Percentiles rank a stretch among this genome's conserved stretches.
Evolutionary conservation across 495 filamentous ascomycete species (phyloP).

Genomic region (Aspergillus ostianus): DNA sequence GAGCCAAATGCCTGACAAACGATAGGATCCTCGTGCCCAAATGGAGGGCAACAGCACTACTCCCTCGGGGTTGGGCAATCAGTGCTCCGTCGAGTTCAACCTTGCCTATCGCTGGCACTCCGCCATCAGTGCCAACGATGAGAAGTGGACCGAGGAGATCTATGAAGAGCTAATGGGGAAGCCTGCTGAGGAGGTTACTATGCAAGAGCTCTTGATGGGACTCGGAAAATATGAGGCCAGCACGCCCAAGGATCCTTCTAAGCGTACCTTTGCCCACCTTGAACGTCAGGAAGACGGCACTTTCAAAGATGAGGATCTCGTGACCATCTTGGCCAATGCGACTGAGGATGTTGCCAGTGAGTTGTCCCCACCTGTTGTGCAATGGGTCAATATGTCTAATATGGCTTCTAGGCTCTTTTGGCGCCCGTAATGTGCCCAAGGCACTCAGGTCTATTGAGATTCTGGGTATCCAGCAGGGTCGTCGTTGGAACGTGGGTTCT

Average conservation of each 20-base stretch:
- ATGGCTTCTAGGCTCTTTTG: slow-evolving; percentile 45
- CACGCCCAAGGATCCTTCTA: slow-evolving; percentile 49
- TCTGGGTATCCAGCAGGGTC: slow-evolving; percentile 59
- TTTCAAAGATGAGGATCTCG: slow-evolving; percentile 62
- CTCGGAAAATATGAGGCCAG: slow-evolving; percentile 50
- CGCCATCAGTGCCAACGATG: slow-evolving; percentile 59
- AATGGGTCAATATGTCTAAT: not conserved
- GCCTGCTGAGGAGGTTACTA: slow-evolving; percentile 50
- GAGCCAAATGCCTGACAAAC: not conserved
- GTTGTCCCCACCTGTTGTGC: slow-evolving; percentile 1
- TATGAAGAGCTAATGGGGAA: slow-evolving; percentile 56
- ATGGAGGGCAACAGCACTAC: slow-evolving; percentile 55
- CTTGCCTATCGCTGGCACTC: slow-evolving; percentile 74
- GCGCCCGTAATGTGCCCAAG: slow-evolving; percentile 59
- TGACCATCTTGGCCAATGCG: slow-evolving; percentile 55
- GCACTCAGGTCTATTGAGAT: slow-evolving; percentile 57
- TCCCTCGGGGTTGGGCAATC: slow-evolving; percentile 65
- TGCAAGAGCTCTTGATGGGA: slow-evolving; percentile 51
- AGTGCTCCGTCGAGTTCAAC: slow-evolving; percentile 71
- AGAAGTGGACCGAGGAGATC: slow-evolving; percentile 62
- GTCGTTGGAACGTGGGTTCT: slow-evolving; percentile 58
- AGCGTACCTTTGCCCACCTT: slow-evolving; percentile 59
- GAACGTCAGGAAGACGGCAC: slow-evolving; percentile 54
- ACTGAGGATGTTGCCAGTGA: slow-evolving; percentile 59
- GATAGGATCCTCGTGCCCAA: slow-evolving; percentile 43